Evolutionary conservation across 2,329 filamentous ascomycete species (phyloP).

Genomic region (Ophiostoma perfectum): DNA sequence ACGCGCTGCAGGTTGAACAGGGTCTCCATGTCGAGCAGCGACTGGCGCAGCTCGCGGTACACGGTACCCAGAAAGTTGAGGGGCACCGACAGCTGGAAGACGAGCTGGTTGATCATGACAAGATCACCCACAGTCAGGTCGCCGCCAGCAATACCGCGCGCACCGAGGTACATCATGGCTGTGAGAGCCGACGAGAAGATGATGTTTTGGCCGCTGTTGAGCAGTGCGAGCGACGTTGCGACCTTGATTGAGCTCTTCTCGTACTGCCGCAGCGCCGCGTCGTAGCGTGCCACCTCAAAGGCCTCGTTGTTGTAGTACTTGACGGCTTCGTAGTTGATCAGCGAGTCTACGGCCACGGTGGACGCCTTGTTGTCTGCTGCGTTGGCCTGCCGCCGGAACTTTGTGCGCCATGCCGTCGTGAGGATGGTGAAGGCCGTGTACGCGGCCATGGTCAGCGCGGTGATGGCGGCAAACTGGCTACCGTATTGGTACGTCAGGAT

Average conservation of each 20-base stretch:
- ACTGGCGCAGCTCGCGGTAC: constrained; percentile 91
- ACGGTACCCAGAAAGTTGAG: constrained; percentile 98
- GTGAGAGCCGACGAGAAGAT: constrained; percentile 94
- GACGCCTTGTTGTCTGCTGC: constrained; percentile 93
- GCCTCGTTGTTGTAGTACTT: constrained; percentile 99
- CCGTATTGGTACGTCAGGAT: constrained; percentile 97
- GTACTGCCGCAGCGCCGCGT: constrained; percentile 77
- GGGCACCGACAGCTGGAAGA: constrained; percentile 94
- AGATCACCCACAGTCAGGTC: constrained; percentile 86
- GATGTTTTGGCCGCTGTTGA: constrained; percentile 93
- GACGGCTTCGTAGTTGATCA: constrained; percentile 98
- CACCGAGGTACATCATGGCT: constrained; percentile 96
- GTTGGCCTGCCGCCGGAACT: constrained; percentile 91
- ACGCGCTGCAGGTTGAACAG: constrained; percentile 97
- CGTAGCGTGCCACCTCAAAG: constrained; percentile 86
- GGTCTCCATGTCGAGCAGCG: constrained; percentile 95
- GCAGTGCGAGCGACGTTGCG: constrained; percentile 82
- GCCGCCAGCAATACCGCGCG: constrained; percentile 78
- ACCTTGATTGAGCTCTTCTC: constrained; percentile 96
- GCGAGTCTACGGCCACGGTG: constrained; percentile 88
- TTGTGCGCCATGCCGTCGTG: constrained; percentile 95
- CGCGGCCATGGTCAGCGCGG: constrained; percentile 80
- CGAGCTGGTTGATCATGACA: constrained; percentile 97
- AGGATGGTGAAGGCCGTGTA: constrained; percentile 97
- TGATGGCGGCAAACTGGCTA: constrained; percentile 84